Conservation (phyloP, 2,329 filamentous ascomycete genomes). For the Aspergillus costaricaensis region DNA sequence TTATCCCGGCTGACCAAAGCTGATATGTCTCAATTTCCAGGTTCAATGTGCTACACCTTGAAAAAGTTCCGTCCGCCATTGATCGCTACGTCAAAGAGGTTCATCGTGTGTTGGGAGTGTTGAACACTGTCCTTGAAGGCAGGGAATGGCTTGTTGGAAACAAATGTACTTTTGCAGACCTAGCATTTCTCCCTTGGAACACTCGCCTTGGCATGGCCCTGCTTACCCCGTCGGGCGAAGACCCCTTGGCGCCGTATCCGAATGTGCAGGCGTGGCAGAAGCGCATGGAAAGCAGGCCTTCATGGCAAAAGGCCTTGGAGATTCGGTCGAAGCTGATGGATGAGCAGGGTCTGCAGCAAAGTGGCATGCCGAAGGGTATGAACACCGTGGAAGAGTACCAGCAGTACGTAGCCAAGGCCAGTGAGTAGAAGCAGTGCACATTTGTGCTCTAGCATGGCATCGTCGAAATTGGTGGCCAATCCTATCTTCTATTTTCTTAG, state of each 20-base stretch:
- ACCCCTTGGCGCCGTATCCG: neutral
- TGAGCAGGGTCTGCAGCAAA: neutral
- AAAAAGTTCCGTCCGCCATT: neutral
- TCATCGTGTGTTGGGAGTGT: neutral
- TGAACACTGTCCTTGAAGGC: neutral
- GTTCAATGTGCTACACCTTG: neutral
- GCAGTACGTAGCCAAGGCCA: neutral
- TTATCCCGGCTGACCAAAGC: neutral
- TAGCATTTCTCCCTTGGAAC: slow-evolving; percentile 7
- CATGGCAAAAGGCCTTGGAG: neutral
- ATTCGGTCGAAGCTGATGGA: neutral
- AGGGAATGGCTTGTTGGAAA: slow-evolving; percentile 4
- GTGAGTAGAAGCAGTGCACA: slow-evolving; percentile 13
- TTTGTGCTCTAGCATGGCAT: too few species aligned
- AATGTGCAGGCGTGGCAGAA: slow-evolving; percentile 5
- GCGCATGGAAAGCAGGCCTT: neutral
- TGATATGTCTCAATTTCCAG: neutral
- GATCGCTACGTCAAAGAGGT: slow-evolving; percentile 2
- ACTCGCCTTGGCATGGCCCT: neutral
- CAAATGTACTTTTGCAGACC: slow-evolving; percentile 9
- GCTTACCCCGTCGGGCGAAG: neutral
- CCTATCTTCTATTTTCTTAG: too few species aligned
- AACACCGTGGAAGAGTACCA: neutral
- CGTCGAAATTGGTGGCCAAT: too few species aligned
- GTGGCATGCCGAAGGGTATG: slow-evolving; percentile 6